Conservation (phyloP, 306 rosid species). For the Nissolia schottii region DNA sequence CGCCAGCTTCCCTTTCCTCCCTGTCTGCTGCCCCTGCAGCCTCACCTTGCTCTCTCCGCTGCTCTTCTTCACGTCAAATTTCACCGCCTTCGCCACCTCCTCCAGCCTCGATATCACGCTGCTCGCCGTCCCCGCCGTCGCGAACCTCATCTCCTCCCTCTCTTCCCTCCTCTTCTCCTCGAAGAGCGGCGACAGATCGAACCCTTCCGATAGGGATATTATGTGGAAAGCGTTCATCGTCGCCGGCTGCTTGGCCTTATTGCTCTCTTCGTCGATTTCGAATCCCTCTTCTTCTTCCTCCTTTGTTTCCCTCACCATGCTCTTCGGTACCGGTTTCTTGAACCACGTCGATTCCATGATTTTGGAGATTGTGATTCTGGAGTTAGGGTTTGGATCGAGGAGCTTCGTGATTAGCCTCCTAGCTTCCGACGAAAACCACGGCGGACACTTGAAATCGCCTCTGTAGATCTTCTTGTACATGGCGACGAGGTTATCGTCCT, state of each 20-base stretch:
- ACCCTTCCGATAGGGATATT: constrained; percentile 71
- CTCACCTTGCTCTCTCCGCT: constrained; percentile 53
- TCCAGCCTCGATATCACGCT: constrained; percentile 81
- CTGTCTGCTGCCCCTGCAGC: constrained; percentile 60
- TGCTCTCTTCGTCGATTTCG: constrained; percentile 25
- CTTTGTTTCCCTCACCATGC: constrained; percentile 9
- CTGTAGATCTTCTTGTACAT: constrained; percentile 82
- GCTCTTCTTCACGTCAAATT: constrained; percentile 65
- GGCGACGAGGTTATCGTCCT: constrained; percentile 69
- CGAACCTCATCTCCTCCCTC: constrained; percentile 83
- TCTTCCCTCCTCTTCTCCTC: constrained; percentile 81
- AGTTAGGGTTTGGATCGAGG: constrained; percentile 71
- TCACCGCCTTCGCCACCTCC: constrained; percentile 67
- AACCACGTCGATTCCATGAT: constrained; percentile 74
- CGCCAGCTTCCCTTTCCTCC: constrained; percentile 71
- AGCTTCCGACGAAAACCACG: constrained; percentile 82
- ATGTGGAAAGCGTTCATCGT: constrained; percentile 83
- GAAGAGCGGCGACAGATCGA: constrained; percentile 78
- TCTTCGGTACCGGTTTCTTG: constrained; percentile 54
- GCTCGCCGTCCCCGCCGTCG: constrained; percentile 74
- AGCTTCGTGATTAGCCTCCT: constrained; percentile 61
- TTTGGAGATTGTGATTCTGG: constrained; percentile 48
- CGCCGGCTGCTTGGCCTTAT: constrained; percentile 31
- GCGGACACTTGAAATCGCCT: constrained; percentile 90
- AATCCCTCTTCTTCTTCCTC: constrained; percentile 32